Conservation (phyloP, 129 eudicot species). For the Lonicera japonica region DNA sequence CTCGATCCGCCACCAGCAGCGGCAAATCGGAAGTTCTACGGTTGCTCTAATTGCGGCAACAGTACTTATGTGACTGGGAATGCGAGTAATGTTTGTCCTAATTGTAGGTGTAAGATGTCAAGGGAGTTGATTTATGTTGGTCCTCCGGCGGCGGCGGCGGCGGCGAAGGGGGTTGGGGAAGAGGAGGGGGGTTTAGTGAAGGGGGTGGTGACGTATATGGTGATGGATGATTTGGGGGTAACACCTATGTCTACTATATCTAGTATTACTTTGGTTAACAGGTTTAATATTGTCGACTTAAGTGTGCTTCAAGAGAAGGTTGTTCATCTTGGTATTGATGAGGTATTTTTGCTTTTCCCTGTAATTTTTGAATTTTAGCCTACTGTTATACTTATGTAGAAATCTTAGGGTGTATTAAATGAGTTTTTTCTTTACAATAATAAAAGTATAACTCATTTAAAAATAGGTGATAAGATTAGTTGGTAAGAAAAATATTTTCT, state of each 20-base stretch:
- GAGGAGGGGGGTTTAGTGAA: conserved; percentile 2
- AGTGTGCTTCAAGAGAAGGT: conserved; percentile 5
- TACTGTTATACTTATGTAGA: too few species aligned
- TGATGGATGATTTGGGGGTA: conserved; percentile 20
- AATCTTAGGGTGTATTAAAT: too few species aligned
- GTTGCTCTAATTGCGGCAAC: background rate
- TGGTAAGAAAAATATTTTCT: too few species aligned
- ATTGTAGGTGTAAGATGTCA: background rate
- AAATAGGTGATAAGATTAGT: too few species aligned
- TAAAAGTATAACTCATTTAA: too few species aligned
- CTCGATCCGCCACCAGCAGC: background rate
- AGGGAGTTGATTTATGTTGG: background rate
- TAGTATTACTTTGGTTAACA: conserved; percentile 2
- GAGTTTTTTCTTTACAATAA: too few species aligned
- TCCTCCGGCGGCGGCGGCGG: background rate
- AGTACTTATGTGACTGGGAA: background rate
- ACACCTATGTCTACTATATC: conserved; percentile 16
- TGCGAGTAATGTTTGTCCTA: background rate
- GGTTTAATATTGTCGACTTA: conserved; percentile 5
- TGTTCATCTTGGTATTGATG: background rate
- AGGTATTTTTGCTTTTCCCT: too few species aligned
- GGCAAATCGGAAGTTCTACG: background rate
- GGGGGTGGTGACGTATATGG: conserved; percentile 18
- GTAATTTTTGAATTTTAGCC: too few species aligned
- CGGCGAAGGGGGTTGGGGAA: too few species aligned